A percentile compares a stretch with the other conserved stretches of the same genome.
Evolutionary conservation across 2,329 filamentous ascomycete species (phyloP).

Genomic region (Stagonosporopsis vannaccii): DNA sequence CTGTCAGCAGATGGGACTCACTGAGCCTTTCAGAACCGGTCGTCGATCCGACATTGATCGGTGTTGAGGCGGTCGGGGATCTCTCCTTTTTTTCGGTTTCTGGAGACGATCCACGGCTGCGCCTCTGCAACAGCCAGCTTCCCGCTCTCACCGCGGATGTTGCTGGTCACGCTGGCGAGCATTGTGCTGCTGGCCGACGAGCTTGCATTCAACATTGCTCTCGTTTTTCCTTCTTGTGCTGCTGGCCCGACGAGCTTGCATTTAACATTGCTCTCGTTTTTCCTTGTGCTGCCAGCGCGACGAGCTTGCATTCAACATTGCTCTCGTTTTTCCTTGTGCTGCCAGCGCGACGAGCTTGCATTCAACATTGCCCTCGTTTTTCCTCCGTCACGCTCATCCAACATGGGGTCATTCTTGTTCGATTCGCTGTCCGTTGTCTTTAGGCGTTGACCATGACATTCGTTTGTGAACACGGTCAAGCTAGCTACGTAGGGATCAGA

Average conservation of each 20-base stretch:
- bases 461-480: neutral
- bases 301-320: constrained; percentile 3
- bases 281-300: too few relatives aligned
- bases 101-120: neutral
- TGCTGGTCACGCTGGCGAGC: neutral
- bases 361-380: constrained; percentile 2
- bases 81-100: neutral
- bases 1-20: constrained; percentile 17
- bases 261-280: too few relatives aligned
- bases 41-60: neutral
- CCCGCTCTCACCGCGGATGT: neutral
- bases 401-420: neutral
- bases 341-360: neutral
- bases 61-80: neutral
- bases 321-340: neutral
- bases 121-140: neutral
- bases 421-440: neutral
- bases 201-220: too few relatives aligned
- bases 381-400: neutral
- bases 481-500: neutral
- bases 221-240: too few relatives aligned
- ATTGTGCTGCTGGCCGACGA: too few relatives aligned
- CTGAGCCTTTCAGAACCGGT: constrained; percentile 37
- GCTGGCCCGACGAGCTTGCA: too few relatives aligned
- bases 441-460: neutral